Percentiles rank a stretch among this genome's conserved stretches.
Conservation (phyloP, 495 filamentous ascomycete species). For the Tetracladium marchalianum region DNA sequence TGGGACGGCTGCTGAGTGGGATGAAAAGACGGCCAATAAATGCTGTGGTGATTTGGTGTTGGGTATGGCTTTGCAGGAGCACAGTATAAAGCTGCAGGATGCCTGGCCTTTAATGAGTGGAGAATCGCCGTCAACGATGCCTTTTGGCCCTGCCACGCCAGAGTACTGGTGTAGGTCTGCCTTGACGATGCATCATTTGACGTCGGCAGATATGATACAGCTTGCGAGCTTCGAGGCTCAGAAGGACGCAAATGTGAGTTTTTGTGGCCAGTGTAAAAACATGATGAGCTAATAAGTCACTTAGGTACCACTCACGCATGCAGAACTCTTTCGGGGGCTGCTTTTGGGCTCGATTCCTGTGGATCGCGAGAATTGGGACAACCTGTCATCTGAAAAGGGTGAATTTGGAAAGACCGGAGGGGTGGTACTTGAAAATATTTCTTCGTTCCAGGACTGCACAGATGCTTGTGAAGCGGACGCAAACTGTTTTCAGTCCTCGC, state of each 20-base stretch:
- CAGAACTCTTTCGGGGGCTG: not conserved
- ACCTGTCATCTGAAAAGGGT: slow-evolving; percentile 22
- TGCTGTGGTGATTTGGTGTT: slow-evolving; percentile 47
- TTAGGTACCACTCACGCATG: not conserved
- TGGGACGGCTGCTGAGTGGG: slow-evolving; percentile 28
- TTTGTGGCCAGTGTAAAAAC: not conserved
- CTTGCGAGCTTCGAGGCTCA: slow-evolving; percentile 31
- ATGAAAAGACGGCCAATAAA: slow-evolving; percentile 27
- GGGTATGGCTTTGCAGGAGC: slow-evolving; percentile 33
- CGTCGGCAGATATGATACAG: slow-evolving; percentile 26
- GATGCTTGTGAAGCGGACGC: not conserved
- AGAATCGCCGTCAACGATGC: slow-evolving; percentile 30
- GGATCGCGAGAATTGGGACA: slow-evolving; percentile 33
- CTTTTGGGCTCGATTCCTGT: slow-evolving; percentile 12
- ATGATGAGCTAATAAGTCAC: not conserved
- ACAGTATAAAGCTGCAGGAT: slow-evolving; percentile 32
- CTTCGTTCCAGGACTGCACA: slow-evolving; percentile 1
- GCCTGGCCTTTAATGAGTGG: slow-evolving; percentile 47
- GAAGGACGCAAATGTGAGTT: not conserved
- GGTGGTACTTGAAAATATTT: not conserved
- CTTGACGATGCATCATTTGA: slow-evolving; percentile 44
- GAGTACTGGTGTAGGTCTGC: slow-evolving; percentile 45
- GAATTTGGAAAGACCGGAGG: slow-evolving; percentile 7
- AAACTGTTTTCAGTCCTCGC: slow-evolving; percentile 2
- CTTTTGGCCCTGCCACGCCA: slow-evolving; percentile 31